These are phyloP conservation scores for Dactylellina leptospora DNA, from an alignment of 2,329 filamentous ascomycete genomes.

Conservation along the genomic window DNA sequence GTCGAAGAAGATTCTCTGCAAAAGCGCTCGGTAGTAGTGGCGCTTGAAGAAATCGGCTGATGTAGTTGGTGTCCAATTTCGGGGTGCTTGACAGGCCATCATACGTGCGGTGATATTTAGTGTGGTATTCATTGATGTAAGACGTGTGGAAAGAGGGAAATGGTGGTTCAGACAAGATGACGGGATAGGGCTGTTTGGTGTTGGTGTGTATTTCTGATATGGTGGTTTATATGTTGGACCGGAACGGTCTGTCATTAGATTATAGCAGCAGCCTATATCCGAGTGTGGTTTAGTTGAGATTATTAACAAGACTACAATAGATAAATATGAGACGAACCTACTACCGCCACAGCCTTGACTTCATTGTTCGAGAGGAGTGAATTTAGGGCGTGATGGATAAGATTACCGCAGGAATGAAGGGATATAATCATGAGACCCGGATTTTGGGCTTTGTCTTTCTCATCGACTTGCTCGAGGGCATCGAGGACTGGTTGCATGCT, in stretches of 20 bases:
- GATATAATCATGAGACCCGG: slow-evolving; percentile 78
- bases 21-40: slow-evolving; percentile 88
- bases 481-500: slow-evolving; percentile 74
- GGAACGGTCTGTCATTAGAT: slow-evolving; percentile 88
- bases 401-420: slow-evolving; percentile 95
- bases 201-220: slow-evolving; percentile 43
- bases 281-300: too few relatives aligned
- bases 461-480: slow-evolving; percentile 65
- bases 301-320: too few relatives aligned
- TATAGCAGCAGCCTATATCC: slow-evolving; percentile 97
- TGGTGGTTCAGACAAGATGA: slow-evolving; percentile 83
- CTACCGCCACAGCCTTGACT: slow-evolving; percentile 89
- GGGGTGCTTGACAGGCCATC: slow-evolving; percentile 96
- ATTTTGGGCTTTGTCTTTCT: neutral
- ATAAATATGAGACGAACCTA: slow-evolving; percentile 62
- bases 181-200: slow-evolving; percentile 65
- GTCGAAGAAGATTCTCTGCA: slow-evolving; percentile 93
- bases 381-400: slow-evolving; percentile 92
- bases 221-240: slow-evolving; percentile 79
- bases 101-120: slow-evolving; percentile 96
- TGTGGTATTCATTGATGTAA: slow-evolving; percentile 70
- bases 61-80: slow-evolving; percentile 85
- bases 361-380: slow-evolving; percentile 84
- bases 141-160: slow-evolving; percentile 82
- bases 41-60: slow-evolving; percentile 89